Evolutionary conservation across 495 filamentous ascomycete genomes (phyloP), one percentile per base, ranked within the genome.

Genomic region (Aspergillus nanangensis): DNA sequence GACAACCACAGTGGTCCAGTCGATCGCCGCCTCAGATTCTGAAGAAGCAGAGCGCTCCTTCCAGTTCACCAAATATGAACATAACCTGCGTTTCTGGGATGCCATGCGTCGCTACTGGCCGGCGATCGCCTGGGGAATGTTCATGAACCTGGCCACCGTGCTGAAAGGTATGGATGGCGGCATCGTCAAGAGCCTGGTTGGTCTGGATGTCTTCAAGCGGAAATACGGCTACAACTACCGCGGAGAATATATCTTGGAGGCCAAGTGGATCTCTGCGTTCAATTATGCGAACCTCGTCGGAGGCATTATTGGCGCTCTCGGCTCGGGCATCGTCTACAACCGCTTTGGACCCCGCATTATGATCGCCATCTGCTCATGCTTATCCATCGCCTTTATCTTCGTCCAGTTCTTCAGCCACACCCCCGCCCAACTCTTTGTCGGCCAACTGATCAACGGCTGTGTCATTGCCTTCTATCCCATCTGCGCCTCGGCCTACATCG

Each of bases 231-330:
- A 66, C 47, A 22, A 55, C 11, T 46, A 52, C 18, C 41, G 59
- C 2, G 60, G 58, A 27, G 39, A 44, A 9, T 61, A 59, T 38
- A 54, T 63, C 13, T 48, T 66, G 10, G 55, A 56, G 1, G 55
- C 63, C 0, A 52, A 48, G 2, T 66, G 63, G 63, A 35, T 57
- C 8, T 58, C 58, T 0, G 61, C 63, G 11, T 64, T 88, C 55
- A 91, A 92, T 63, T 87, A 87, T 44, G 89, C 88, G 21, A 81
- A 82, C 64, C 72, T 87, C 11, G 70, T 75, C 31, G 89, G 89
- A 13, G 74, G 72, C 19, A 61, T 87, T 53, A 65, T 92, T 42
- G 77, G 76, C 19, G 90, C 87, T 1, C 48, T 66, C 7, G 44
- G 46, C 23, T 58, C 58, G 0, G 63, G 60, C 11, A 23, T 55